Base-by-base conservation (phyloP, 2,329 filamentous ascomycete genomes). In the Conoideocrella luteorostrata region DNA sequence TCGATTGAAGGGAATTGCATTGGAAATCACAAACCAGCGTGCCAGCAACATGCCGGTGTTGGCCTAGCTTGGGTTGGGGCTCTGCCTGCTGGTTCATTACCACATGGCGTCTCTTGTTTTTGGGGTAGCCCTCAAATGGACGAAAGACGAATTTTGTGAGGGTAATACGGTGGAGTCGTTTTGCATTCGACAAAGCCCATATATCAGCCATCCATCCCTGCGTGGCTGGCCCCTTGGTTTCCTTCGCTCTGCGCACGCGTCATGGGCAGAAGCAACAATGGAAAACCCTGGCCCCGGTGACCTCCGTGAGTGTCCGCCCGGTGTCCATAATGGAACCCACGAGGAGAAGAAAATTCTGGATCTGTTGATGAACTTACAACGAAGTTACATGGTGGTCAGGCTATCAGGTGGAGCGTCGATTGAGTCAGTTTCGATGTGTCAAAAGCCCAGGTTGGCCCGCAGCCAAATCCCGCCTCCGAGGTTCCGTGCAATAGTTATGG, bases 341-440 rank as follows among this genome's bases (percentile, higher is more conserved):
- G 42, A 30, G 20, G n/a, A 18, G 28, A n/a, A 30, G 15, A 29
- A 10, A 30, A 44, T 20, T 18, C 34, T 18, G 21, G 21, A 17
- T 15, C 13, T 18, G 22, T 20, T 17, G 13, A 28, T 15, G 21
- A 11, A 5, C 11, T 24, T 18, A n/a, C n/a, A n/a, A n/a, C n/a
- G n/a, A n/a, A n/a, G n/a, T n/a, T 18, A 4, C 10, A 42, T 42
- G 32, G 15, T 35, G 13, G 18, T 34, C n/a, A 23, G 24, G 7
- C 24, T 29, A 30, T n/a, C n/a, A 20, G 20, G 20, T 26, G 34
- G n/a, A 26, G 37, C 24, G 9, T 18, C 17, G 24, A 33, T 33
- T 39, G 47, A 47, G 48, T 47, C 47, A 49, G 41, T 52, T 50
- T 48, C 40, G 28, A 50, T 48, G 50, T 52, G 50, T 50, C 50